Evolutionary conservation across 257 asterid genomes (phyloP).

Genomic region (Lavandula angustifolia): DNA sequence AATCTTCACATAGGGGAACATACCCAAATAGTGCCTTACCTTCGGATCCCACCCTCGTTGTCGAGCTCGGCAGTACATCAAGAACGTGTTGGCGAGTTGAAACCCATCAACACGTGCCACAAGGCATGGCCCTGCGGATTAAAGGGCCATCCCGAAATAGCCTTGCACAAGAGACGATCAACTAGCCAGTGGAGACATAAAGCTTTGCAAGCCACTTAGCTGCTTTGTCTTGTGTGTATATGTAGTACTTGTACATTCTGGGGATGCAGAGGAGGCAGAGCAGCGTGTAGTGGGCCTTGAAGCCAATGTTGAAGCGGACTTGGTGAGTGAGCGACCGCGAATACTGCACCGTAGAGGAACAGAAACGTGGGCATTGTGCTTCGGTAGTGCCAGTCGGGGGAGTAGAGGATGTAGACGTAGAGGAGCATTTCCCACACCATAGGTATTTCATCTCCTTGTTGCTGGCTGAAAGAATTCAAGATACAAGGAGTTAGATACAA

Average conservation of each 20-base stretch:
- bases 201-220: slow-evolving; percentile 80
- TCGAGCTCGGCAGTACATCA: slow-evolving; percentile 94
- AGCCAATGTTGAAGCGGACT: slow-evolving; percentile 64
- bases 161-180: slow-evolving; percentile 69
- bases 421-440: slow-evolving; percentile 99
- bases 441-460: slow-evolving; percentile 99
- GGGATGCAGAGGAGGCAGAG: slow-evolving; percentile 94
- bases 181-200: slow-evolving; percentile 71
- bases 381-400: slow-evolving; percentile 98
- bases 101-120: slow-evolving; percentile 89
- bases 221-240: slow-evolving; percentile 64
- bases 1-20: slow-evolving; percentile 75
- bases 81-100: slow-evolving; percentile 89
- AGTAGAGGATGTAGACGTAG: slow-evolving; percentile 88
- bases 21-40: slow-evolving; percentile 57
- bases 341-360: slow-evolving; percentile 80
- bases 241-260: slow-evolving; percentile 86
- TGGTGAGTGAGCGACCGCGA: slow-evolving; percentile 80
- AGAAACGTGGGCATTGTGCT: slow-evolving; percentile 96
- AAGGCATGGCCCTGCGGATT: slow-evolving; percentile 95
- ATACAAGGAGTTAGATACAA: slow-evolving; percentile 4
- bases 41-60: slow-evolving; percentile 89
- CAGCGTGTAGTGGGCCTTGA: slow-evolving; percentile 77
- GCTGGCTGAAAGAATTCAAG: slow-evolving; percentile 56
- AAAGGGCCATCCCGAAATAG: slow-evolving; percentile 49